These are phyloP conservation scores for Sarcomyxa edulis DNA, from an alignment of 768 basidiomycete genomes.

Conservation along the genomic window DNA sequence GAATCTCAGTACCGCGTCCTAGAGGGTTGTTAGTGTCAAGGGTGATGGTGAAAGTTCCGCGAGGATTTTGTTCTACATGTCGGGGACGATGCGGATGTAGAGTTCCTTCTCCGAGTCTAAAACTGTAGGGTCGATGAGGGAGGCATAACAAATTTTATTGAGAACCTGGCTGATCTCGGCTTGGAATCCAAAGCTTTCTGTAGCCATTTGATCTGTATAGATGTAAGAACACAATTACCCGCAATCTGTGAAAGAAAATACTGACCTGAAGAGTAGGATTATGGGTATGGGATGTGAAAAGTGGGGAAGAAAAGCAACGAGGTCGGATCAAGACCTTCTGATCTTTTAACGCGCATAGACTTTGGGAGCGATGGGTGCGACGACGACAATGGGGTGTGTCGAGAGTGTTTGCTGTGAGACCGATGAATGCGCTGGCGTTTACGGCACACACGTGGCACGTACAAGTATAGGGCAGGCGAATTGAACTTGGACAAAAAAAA, in stretches of 20 bases:
- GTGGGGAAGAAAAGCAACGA: conserved; percentile 17
- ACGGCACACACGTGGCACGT: too few species aligned
- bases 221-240: conserved; percentile 9
- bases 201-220: conserved; percentile 45
- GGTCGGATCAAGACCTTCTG: too few species aligned
- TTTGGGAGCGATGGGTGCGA: too few species aligned
- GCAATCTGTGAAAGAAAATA: conserved; percentile 9
- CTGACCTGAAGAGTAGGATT: conserved; percentile 12
- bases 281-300: conserved; percentile 18
- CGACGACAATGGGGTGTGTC: too few species aligned
- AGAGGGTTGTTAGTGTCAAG: conserved; percentile 88
- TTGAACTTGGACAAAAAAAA: too few species aligned
- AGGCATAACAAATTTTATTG: conserved; percentile 97
- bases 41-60: conserved; percentile 87
- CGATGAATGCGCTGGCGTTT: too few species aligned
- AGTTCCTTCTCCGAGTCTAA: conserved; percentile 93
- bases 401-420: too few species aligned
- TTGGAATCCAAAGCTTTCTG: conserved; percentile 93
- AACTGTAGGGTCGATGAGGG: conserved; percentile 86
- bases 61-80: conserved; percentile 93
- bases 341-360: too few species aligned
- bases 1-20: conserved; percentile 90
- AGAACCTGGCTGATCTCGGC: conserved; percentile 99
- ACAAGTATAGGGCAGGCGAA: too few species aligned
- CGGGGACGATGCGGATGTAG: conserved; percentile 88